A percentile compares a stretch with the other conserved stretches of the same genome.
Conservation (phyloP, 2,329 filamentous ascomycete species). For the Venturia aucupariae region DNA sequence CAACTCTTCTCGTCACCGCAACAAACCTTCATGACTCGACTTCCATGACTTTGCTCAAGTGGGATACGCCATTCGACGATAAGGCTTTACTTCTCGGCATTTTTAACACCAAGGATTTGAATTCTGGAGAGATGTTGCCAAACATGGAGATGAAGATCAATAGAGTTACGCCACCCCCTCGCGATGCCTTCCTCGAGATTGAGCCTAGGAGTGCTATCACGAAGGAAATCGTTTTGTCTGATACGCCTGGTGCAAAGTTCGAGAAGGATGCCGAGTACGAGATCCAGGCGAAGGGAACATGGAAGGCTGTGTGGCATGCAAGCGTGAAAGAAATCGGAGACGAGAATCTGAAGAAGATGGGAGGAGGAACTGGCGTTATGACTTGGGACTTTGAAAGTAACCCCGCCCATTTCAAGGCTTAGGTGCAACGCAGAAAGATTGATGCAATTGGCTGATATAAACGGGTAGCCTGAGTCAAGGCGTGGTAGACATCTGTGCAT, state of each 20-base stretch:
- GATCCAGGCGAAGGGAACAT: slow-evolving; percentile 26
- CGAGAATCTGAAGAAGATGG: slow-evolving; percentile 13
- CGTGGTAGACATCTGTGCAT: too few relatives aligned
- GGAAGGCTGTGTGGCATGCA: slow-evolving; percentile 27
- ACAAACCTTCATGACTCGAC: slow-evolving; percentile 27
- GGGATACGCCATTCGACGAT: slow-evolving; percentile 33
- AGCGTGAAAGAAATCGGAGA: slow-evolving; percentile 6
- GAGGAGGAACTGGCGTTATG: slow-evolving; percentile 12
- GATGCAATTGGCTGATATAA: background rate
- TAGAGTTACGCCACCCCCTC: slow-evolving; percentile 28
- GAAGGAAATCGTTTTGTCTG: slow-evolving; percentile 27
- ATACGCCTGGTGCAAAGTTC: slow-evolving; percentile 30
- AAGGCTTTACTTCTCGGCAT: slow-evolving; percentile 30
- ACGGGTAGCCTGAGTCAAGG: too few relatives aligned
- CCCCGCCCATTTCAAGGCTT: background rate
- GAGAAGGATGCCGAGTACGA: slow-evolving; percentile 28
- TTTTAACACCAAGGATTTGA: slow-evolving; percentile 25
- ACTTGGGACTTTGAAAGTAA: slow-evolving; percentile 9
- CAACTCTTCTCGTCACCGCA: slow-evolving; percentile 28
- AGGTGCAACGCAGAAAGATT: too few relatives aligned
- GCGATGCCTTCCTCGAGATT: slow-evolving; percentile 28
- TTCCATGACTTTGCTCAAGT: slow-evolving; percentile 30
- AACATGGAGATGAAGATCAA: slow-evolving; percentile 27
- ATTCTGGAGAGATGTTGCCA: slow-evolving; percentile 22
- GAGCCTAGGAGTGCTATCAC: slow-evolving; percentile 25